Percentiles rank a stretch among this genome's conserved stretches.
Evolutionary conservation across 192 early-diverging fungal genomes (phyloP).

Genomic region (Umbelopsis sp.): DNA sequence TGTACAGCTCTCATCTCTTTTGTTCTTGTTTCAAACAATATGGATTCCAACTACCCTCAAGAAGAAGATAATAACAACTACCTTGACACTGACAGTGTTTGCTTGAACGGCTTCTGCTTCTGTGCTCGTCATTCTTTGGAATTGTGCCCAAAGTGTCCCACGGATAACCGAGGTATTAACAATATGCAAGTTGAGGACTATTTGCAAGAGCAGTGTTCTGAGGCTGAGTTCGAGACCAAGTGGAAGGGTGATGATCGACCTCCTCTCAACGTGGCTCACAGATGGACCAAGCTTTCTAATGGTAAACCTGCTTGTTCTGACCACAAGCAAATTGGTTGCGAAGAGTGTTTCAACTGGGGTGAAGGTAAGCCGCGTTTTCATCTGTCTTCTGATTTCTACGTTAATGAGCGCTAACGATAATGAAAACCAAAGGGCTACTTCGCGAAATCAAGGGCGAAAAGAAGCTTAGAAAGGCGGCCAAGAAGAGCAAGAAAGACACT

Average conservation of each 20-base stretch:
- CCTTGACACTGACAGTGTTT: constrained; percentile 30
- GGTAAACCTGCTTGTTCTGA: constrained; percentile 37
- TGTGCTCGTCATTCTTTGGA: constrained; percentile 36
- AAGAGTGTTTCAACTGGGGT: constrained; percentile 40
- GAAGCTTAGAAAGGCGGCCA: constrained; percentile 15
- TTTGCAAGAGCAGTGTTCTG: constrained; percentile 25
- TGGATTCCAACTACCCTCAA: constrained; percentile 25
- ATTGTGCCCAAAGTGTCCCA: constrained; percentile 36
- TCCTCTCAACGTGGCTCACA: constrained; percentile 25
- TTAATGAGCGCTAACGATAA: too few species aligned
- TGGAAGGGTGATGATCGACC: constrained; percentile 39
- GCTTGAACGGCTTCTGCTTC: constrained; percentile 37
- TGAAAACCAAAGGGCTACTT: not conserved
- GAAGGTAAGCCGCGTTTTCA: constrained; percentile 2
- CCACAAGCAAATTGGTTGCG: constrained; percentile 32
- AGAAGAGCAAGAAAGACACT: constrained; percentile 18
- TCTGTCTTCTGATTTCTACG: not conserved
- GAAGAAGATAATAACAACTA: constrained; percentile 28
- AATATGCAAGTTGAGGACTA: constrained; percentile 31
- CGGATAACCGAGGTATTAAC: constrained; percentile 31
- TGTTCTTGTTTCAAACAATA: not conserved
- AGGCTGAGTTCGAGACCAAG: constrained; percentile 28
- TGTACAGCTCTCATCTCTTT: not conserved
- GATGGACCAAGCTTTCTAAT: constrained; percentile 23
- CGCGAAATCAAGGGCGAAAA: constrained; percentile 15